Evolutionary conservation across 257 asterid genomes (phyloP).

Genomic region (Gentiana macrophylla): DNA sequence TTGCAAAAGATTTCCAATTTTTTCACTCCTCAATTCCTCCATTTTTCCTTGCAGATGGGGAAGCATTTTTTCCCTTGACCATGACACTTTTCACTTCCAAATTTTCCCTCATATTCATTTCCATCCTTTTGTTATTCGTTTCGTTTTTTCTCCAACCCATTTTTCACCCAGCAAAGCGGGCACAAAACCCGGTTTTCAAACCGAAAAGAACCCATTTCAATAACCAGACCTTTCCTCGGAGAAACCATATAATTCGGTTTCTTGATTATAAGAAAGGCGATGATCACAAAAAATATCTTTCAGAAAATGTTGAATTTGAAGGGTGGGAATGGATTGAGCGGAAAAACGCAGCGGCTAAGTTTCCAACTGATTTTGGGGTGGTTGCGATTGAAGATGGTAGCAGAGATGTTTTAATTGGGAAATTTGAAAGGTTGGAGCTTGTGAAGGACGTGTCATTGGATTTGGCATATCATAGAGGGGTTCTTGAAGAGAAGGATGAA

Average conservation of each 20-base stretch:
- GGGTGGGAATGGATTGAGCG: conserved; percentile 96
- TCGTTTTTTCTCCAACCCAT: conserved; percentile 7
- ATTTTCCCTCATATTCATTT: conserved; percentile 5
- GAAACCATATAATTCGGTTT: conserved; percentile 68
- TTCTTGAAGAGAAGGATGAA: conserved; percentile 36
- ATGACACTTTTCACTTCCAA: conserved; percentile 6
- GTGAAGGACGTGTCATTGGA: conserved; percentile 86
- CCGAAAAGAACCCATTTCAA: conserved; percentile 6
- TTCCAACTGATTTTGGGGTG: conserved; percentile 86
- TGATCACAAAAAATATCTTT: conserved; percentile 54
- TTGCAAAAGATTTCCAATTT: too few relatives aligned
- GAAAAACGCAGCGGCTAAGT: conserved; percentile 64
- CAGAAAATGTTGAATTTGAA: conserved; percentile 36
- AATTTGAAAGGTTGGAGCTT: conserved; percentile 56
- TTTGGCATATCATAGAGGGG: conserved; percentile 64
- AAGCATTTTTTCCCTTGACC: not conserved
- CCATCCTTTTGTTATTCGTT: conserved; percentile 7
- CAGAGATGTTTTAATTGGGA: conserved; percentile 41
- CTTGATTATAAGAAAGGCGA: conserved; percentile 39
- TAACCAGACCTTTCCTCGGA: conserved; percentile 8
- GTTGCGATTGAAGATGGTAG: conserved; percentile 53
- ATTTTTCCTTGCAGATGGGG: conserved; percentile 7
- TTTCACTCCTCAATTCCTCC: not conserved
- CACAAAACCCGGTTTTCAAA: conserved; percentile 5
- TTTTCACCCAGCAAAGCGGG: not conserved